Percentiles rank a stretch among this genome's conserved stretches.
These are phyloP conservation scores for Alternaria sp. DNA, from an alignment of 2,329 filamentous ascomycete genomes.

Conservation along the genomic window DNA sequence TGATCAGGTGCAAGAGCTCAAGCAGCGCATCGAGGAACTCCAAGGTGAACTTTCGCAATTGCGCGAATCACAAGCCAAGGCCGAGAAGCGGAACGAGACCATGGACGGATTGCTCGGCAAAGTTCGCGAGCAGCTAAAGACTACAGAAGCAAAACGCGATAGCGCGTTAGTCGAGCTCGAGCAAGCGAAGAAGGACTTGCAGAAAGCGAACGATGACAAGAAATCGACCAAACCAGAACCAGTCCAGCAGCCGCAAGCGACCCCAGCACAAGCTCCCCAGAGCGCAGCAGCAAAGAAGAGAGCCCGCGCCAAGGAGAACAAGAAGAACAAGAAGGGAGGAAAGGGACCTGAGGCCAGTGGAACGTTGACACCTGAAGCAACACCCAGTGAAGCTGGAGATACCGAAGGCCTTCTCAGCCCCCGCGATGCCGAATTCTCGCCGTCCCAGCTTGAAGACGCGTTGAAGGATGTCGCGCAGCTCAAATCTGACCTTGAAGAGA, in stretches of 20 bases:
- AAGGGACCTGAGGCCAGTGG: constrained; percentile 48
- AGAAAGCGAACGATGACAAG: constrained; percentile 24
- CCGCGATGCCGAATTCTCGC: constrained; percentile 52
- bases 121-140: constrained; percentile 60
- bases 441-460: constrained; percentile 36
- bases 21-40: constrained; percentile 37
- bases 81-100: constrained; percentile 61
- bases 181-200: constrained; percentile 36
- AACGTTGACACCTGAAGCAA: constrained; percentile 45
- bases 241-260: constrained; percentile 22
- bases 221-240: constrained; percentile 16
- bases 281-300: constrained; percentile 71
- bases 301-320: constrained; percentile 71
- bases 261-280: constrained; percentile 29
- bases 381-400: constrained; percentile 48
- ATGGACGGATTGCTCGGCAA: constrained; percentile 63
- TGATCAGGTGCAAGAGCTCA: constrained; percentile 35
- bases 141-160: constrained; percentile 58
- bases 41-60: constrained; percentile 40
- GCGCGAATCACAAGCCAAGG: constrained; percentile 42
- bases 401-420: constrained; percentile 42
- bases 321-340: constrained; percentile 83
- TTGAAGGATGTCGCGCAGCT: constrained; percentile 39
- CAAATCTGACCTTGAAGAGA: constrained; percentile 44
- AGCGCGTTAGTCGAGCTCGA: constrained; percentile 53